phyloP scores from a whole-genome alignment of 1,284 basidiomycete genomes.

The Leccinum pachyderme region DNA sequence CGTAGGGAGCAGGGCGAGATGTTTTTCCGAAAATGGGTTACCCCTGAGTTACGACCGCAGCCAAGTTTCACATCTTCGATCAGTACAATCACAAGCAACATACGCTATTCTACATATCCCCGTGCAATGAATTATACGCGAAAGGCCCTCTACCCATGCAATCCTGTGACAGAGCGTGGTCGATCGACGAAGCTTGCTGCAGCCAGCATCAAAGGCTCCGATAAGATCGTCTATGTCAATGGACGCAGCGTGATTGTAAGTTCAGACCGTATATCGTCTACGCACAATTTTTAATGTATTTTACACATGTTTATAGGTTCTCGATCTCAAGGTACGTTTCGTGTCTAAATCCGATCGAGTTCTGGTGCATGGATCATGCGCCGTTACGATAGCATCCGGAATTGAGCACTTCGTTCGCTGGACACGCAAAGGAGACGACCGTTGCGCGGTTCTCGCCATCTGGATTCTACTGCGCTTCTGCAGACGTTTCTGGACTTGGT shows the following conservation, averaged over 20 bases:
- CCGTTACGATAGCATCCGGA: conserved; percentile 45
- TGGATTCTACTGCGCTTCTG: conserved; percentile 94
- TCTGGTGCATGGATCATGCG: background rate
- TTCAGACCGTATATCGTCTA: conserved; percentile 14
- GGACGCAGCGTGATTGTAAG: conserved; percentile 84
- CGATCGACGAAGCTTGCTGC: conserved; percentile 81
- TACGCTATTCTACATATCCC: background rate
- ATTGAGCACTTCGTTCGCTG: conserved; percentile 62
- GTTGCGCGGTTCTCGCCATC: conserved; percentile 92
- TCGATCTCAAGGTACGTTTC: conserved; percentile 52
- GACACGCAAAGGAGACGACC: conserved; percentile 83
- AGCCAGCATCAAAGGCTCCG: conserved; percentile 51
- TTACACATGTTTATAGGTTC: conserved; percentile 42
- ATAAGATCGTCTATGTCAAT: conserved; percentile 85
- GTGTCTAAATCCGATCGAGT: background rate
- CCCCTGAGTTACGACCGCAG: conserved; percentile 18
- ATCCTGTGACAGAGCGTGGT: conserved; percentile 74
- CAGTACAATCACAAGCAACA: conserved; percentile 1
- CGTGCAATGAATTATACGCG: conserved; percentile 25
- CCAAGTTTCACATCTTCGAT: conserved; percentile 8
- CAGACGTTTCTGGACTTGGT: conserved; percentile 79
- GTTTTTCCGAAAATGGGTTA: conserved; percentile 14
- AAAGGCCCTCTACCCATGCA: conserved; percentile 63
- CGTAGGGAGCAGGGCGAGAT: background rate
- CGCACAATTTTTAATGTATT: background rate